Base-by-base conservation (phyloP, 2,329 filamentous ascomycete genomes). In the Hypoxylon sp. region DNA sequence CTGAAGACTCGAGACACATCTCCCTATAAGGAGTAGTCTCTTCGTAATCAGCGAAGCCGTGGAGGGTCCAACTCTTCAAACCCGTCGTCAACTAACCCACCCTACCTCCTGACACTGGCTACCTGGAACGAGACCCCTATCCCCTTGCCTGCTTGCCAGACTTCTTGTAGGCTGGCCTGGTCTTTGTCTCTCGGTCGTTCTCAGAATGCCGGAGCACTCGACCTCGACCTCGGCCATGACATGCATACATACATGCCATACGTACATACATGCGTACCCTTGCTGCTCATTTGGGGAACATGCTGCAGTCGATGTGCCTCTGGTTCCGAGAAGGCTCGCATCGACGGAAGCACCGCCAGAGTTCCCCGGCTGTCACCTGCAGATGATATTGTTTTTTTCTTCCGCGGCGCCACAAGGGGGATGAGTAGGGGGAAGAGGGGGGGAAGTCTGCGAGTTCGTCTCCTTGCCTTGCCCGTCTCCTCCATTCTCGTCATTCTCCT, bases 331-430 rank as follows among this genome's bases (percentile, higher is more conserved):
- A 45, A 61, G 37, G 49, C 52, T 46, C 49, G 35, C 33, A 50
- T 40, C 33, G 17, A 55, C 60, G 53, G 53, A 58, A 58, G 49
- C 48, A 54, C 35, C 10, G 20, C 13, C 17, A 43, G 18, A 49
- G 46, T 60, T 60, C 60, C 50, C 57, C 60, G 57, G 41, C n/a
- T 35, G 54, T 58, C 43, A 58, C 53, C 56, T 55, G 54, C 50
- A 58, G 49, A 40, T 45, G 37, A 57, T 46, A n/a, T n/a, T n/a
- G n/a, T n/a, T 42, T 41, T 52, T 45, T 48, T 57, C 42, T 55
- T 40, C 53, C 53, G 37, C 29, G n/a, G 15, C 53, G 47, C 57
- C 49, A 57, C 53, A 46, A 54, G 43, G 60, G 54, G 49, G 59
- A n/a, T n/a, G n/a, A n/a, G n/a, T n/a, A 43, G 53, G 57, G 57